Evolutionary conservation across 2,329 filamentous ascomycete species (phyloP), one percentile per base, ranked within the genome.

Genomic region (Venturia carpophila): DNA sequence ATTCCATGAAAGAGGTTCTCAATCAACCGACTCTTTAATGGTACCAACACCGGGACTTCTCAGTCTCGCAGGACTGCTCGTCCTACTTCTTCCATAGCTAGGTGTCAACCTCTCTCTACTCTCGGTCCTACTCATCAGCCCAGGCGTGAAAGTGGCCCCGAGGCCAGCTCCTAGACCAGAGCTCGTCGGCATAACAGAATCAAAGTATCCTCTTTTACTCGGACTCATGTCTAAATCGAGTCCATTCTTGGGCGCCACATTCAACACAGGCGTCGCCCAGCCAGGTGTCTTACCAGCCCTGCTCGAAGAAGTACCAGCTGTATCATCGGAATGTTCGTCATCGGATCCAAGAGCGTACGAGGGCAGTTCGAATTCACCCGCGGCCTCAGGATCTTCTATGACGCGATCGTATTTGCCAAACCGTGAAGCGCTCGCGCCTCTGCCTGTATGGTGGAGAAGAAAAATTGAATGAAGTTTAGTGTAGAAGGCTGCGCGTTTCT

Each of bases 41-140:
- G 39, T 15, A 7, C 60, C 60, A 17, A 45, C n/a, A 27, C 42
- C 27, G 1, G 60, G 60, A 45, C 60, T 61, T 19, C 60, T 61
- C 30, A 58, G n/a, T 27, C 60, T 41, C 21, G 60, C 24, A 41
- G 60, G 83, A 70, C 79, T 80, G 65, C 75, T 76, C 67, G 73
- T 83, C 78, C 74, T 84, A 75, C 30, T 84, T 84, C 82, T 62
- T 79, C 82, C 67, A 10, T 78, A 82, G 17, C 84, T 73, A 10
- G 79, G 82, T 19, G 83, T 80, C 45, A 97, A 76, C 66, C 90
- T 82, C 73, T 97, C 94, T 64, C 91, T 82, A 73, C 91, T 96
- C 73, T 97, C 93, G 0, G 90, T 95, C 69, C 93, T 81, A 2
- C 91, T 84, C 64, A 90, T 87, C 68, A 97, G 74, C 1, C 92